A percentile compares a stretch with the other conserved stretches of the same genome.
Evolutionary conservation across 2,329 filamentous ascomycete species (phyloP).

Genomic region (Fonsecaea nubica): DNA sequence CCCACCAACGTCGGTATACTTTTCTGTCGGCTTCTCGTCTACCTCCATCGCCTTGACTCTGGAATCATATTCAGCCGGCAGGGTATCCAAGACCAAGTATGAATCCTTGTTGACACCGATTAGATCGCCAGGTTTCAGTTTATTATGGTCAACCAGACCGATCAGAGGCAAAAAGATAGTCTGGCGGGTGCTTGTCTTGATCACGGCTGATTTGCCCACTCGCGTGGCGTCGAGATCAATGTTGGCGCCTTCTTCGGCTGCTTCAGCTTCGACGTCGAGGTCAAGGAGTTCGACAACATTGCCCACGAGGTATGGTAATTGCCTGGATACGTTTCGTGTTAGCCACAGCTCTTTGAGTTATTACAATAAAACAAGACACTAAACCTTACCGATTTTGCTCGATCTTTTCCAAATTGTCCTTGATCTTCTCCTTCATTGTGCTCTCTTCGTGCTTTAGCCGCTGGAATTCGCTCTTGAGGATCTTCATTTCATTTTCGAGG

Average conservation of each 20-base stretch:
- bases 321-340: conserved; percentile 60
- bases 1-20: conserved; percentile 97
- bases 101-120: conserved; percentile 99
- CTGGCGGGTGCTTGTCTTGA: conserved; percentile 98
- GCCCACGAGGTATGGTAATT: conserved; percentile 96
- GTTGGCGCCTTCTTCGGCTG: conserved; percentile 96
- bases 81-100: conserved; percentile 93
- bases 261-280: conserved; percentile 93
- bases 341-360: conserved; percentile 18
- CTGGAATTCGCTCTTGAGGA: conserved; percentile 98
- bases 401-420: conserved; percentile 98
- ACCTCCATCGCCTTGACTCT: conserved; percentile 99
- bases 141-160: conserved; percentile 92
- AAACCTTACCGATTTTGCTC: conserved; percentile 87
- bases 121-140: conserved; percentile 91
- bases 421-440: conserved; percentile 97
- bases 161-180: conserved; percentile 98
- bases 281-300: conserved; percentile 98
- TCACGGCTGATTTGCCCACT: conserved; percentile 97
- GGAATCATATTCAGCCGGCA: conserved; percentile 97
- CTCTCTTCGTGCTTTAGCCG: conserved; percentile 93
- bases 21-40: conserved; percentile 98
- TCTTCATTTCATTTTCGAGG: conserved; percentile 95
- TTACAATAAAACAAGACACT: not conserved
- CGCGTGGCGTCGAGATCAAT: conserved; percentile 97